Percentiles rank a stretch among this genome's conserved stretches.
Conservation (phyloP, 169 alveolate genomes). For the Babesia bigemina region DNA sequence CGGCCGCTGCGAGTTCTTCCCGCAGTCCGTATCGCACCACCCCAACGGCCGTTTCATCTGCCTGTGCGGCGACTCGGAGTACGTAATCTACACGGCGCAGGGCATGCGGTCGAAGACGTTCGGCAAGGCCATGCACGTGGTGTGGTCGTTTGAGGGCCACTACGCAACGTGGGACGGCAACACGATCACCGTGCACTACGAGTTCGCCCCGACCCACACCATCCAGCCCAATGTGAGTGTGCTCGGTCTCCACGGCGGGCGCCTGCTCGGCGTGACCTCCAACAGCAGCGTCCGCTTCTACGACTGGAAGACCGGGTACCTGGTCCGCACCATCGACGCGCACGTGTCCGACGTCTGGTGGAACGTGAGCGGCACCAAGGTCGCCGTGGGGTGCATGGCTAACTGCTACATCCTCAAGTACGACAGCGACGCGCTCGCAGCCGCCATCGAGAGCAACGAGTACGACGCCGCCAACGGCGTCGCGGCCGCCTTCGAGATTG, state of each 20-base stretch:
- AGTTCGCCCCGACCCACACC: constrained; percentile 81
- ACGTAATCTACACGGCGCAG: constrained; percentile 92
- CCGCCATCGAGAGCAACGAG: constrained; percentile 13
- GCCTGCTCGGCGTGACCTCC: constrained; percentile 85
- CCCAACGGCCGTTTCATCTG: constrained; percentile 97
- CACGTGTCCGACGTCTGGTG: constrained; percentile 72
- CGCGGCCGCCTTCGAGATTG: constrained; percentile 67
- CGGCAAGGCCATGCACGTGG: constrained; percentile 93
- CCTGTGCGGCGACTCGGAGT: constrained; percentile 97
- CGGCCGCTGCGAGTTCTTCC: constrained; percentile 90
- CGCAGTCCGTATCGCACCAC: constrained; percentile 90
- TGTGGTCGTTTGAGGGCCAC: constrained; percentile 92
- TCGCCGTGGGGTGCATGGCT: constrained; percentile 71
- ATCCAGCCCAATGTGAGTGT: constrained; percentile 83
- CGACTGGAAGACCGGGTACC: constrained; percentile 91
- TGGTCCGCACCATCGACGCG: constrained; percentile 42
- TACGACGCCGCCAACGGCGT: constrained; percentile 46
- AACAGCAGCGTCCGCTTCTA: constrained; percentile 90
- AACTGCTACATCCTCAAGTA: constrained; percentile 70
- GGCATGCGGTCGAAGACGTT: constrained; percentile 89
- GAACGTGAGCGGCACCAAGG: constrained; percentile 69
- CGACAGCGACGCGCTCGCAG: constrained; percentile 19
- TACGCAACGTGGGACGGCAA: constrained; percentile 92
- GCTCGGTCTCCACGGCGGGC: constrained; percentile 90
- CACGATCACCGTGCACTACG: constrained; percentile 82